Base-by-base conservation (phyloP, 805 yeast genomes). In the Saccharomycopsis synnaedendra region DNA sequence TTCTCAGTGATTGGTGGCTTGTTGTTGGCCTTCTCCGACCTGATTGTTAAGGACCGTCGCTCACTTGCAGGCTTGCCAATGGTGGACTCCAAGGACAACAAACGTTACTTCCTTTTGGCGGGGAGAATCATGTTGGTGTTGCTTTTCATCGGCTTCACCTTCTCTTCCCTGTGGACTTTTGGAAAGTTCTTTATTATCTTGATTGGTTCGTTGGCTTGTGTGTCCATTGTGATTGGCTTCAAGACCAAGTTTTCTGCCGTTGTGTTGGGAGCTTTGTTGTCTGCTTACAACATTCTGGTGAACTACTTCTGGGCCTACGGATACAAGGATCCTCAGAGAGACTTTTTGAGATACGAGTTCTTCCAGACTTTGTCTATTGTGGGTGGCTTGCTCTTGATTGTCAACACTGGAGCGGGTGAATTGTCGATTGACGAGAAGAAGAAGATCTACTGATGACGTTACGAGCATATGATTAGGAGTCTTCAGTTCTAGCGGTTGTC, bases 371-470 rank as follows among this genome's bases (percentile, higher is more conserved):
- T 90, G 61, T 83, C 95, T 49, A 90, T 90, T 62, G 89, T 90
- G 44, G 98, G 98, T 49, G 98, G 97, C 1, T 75, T 90, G 54
- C 68, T 90, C 53, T 70, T 93, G 56, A 85, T 93, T 52, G 96
- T 86, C 51, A 87, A 85, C 67, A 86, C 96, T 3, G 98, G 98
- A 53, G 97, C 97, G 32, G 98, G 98, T 44, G 89, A 85, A 57
- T 72, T 90, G 55, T 85, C 95, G 31, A 69, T 90, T 50, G 98
- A 90, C 61, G 97, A 88, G 64, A 90, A 93, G 82, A 89, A 90
- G 72, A 90, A 90, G 72, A 80, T 85, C 51, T 86, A 84, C 63
- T 87, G 67, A 63, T 37, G 29, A 34, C 27, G 3, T 19, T 19
- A 19, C 19, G 19, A 19, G 19, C 19, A 19, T 19, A n/a, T 19